These are phyloP conservation scores for Raffaelea ambrosiae DNA, from an alignment of 2,329 filamentous ascomycete species.

Conservation along the genomic window DNA sequence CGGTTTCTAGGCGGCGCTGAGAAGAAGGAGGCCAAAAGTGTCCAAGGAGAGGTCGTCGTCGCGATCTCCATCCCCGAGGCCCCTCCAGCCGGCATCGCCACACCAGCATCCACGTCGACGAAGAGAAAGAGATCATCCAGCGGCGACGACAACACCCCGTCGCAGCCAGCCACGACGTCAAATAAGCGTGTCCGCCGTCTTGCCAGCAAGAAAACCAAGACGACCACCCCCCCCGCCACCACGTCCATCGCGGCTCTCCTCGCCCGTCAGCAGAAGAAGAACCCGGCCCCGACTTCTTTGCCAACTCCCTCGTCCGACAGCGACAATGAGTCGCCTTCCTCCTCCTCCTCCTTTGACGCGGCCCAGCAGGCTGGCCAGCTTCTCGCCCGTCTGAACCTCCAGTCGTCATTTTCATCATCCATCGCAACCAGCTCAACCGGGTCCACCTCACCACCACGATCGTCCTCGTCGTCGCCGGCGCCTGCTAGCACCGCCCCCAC, in stretches of 20 bases:
- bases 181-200: conserved; percentile 10
- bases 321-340: conserved; percentile 1
- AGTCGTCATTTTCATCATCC: conserved; percentile 17
- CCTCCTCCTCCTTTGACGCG: background rate
- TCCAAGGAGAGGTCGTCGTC: conserved; percentile 3
- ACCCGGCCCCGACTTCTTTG: background rate
- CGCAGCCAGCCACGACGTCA: background rate
- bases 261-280: no score
- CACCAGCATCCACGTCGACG: conserved; percentile 13
- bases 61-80: background rate
- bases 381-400: conserved; percentile 31
- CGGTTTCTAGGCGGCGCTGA: conserved; percentile 24
- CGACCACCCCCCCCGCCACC: conserved; percentile 7
- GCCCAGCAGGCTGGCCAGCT: conserved; percentile 21
- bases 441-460: conserved; percentile 17
- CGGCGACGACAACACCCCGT: no score
- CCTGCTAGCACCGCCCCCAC: conserved; percentile 28
- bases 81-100: background rate
- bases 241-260: no score
- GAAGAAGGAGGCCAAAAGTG: conserved; percentile 23
- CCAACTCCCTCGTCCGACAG: conserved; percentile 1
- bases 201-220: conserved; percentile 1
- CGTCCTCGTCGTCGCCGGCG: conserved; percentile 8
- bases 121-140: background rate
- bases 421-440: no score